Evolutionary conservation across 2,329 filamentous ascomycete species (phyloP).

Genomic region (Epichloe baconii): DNA sequence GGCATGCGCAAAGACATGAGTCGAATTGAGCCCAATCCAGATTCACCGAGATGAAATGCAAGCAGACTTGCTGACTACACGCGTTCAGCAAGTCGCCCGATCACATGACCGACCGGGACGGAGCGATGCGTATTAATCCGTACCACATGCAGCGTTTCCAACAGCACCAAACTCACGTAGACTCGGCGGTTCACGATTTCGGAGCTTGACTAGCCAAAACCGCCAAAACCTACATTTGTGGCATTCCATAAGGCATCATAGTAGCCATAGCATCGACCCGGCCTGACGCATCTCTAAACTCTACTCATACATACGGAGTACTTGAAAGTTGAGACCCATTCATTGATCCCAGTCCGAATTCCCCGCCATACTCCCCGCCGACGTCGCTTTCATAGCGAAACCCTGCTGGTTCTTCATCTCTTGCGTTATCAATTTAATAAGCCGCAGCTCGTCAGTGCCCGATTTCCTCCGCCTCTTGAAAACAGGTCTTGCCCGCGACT

Average conservation of each 20-base stretch:
- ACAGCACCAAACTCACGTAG: too few relatives aligned
- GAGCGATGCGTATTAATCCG: background rate
- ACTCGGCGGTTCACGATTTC: background rate
- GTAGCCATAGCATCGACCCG: background rate
- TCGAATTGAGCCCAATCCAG: background rate
- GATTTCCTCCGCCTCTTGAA: background rate
- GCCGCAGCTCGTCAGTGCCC: background rate
- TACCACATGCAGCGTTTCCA: too few relatives aligned
- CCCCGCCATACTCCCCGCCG: too few relatives aligned
- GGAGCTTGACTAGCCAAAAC: background rate
- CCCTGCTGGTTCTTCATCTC: too few relatives aligned
- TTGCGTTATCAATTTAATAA: too few relatives aligned
- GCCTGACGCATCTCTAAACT: background rate
- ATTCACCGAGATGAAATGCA: background rate
- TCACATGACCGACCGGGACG: constrained; percentile 4
- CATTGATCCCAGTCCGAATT: too few relatives aligned
- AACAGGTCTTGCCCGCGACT: background rate
- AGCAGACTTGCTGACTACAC: background rate
- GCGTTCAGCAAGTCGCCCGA: background rate
- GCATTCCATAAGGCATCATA: background rate
- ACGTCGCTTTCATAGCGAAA: too few relatives aligned
- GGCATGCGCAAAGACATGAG: background rate
- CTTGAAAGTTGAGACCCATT: too few relatives aligned
- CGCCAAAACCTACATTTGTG: background rate
- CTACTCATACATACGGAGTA: background rate